Conservation (phyloP, 2,329 filamentous ascomycete genomes). For the Aspergillus niger region DNA sequence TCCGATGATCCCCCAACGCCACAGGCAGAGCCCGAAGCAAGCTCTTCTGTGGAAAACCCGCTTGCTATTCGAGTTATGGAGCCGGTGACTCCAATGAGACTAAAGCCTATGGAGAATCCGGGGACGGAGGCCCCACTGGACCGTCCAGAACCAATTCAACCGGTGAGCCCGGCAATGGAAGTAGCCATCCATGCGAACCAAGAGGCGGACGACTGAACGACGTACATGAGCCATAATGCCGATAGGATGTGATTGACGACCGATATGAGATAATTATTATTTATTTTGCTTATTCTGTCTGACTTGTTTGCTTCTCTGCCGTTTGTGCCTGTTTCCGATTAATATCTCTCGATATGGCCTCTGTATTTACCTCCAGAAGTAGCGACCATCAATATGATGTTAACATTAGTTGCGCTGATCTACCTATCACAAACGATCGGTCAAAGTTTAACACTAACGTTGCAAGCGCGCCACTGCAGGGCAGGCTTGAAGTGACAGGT, state of each 20-base stretch:
- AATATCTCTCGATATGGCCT: not conserved
- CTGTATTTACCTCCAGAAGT: not conserved
- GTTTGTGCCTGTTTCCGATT: not conserved
- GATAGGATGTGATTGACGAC: constrained; percentile 6
- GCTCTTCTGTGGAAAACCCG: not conserved
- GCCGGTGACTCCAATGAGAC: not conserved
- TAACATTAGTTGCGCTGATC: not conserved
- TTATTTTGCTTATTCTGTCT: not conserved
- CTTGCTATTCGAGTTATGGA: not conserved
- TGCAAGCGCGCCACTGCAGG: not conserved
- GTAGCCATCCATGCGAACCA: not conserved
- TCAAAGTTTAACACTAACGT: too few relatives aligned
- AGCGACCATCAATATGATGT: not conserved
- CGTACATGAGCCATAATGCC: constrained; percentile 6
- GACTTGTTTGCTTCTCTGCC: not conserved
- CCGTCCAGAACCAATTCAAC: not conserved
- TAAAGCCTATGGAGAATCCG: not conserved
- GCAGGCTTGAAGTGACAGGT: not conserved
- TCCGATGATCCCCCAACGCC: not conserved
- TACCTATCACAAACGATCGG: not conserved
- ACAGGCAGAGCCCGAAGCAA: not conserved
- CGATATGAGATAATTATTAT: constrained; percentile 2
- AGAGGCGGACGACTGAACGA: constrained; percentile 1
- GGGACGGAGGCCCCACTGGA: not conserved
- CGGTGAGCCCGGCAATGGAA: not conserved